Conservation (phyloP, 257 asterid genomes). For the Solanum piurae region DNA sequence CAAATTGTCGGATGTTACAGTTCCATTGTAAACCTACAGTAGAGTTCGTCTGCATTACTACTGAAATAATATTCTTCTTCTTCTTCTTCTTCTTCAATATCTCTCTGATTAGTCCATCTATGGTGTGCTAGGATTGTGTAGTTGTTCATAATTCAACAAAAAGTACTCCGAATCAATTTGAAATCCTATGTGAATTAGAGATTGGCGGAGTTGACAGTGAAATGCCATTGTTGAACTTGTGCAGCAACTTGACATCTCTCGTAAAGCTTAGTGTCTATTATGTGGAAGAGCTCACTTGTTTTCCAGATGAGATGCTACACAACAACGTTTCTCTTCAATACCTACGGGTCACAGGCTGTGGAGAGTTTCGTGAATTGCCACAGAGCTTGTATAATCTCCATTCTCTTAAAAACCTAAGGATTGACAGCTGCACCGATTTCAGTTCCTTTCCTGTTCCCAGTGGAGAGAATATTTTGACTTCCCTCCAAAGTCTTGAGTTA, state of each 20-base stretch:
- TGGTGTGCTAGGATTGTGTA: too few species aligned
- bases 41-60: too few species aligned
- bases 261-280: background rate
- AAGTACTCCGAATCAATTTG: constrained; percentile 20
- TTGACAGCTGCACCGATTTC: background rate
- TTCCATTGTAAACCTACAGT: too few species aligned
- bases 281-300: background rate
- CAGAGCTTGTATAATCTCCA: background rate
- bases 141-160: too few species aligned
- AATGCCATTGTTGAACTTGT: background rate
- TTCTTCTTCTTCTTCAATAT: too few species aligned
- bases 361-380: constrained; percentile 1
- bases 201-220: background rate
- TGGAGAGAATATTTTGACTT: background rate
- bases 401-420: background rate
- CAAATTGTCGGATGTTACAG: too few species aligned
- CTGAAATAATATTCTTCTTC: too few species aligned
- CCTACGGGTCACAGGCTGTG: background rate
- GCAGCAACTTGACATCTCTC: constrained; percentile 5
- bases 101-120: too few species aligned
- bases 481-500: background rate
- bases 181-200: background rate
- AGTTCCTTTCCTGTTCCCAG: background rate
- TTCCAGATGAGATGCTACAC: background rate
- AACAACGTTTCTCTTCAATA: background rate